Conservation (phyloP, 1,139 yeast genomes). For the Wickerhamiella pararugosa region DNA sequence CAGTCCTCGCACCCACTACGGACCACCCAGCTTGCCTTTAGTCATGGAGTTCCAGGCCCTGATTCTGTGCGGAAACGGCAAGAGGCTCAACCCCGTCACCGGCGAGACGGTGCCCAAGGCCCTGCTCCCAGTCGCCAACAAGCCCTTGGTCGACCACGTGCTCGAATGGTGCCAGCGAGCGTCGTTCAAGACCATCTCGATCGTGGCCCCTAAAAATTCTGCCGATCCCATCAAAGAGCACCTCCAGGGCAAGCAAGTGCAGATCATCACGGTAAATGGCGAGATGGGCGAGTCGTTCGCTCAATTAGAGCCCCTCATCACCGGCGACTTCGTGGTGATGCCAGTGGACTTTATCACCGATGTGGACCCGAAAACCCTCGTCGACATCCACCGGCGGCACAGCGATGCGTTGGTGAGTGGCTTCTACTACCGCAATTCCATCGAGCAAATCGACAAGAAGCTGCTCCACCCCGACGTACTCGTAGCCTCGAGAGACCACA, state of each 20-base stretch:
- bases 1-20: not conserved
- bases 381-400: slow-evolving; percentile 68
- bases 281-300: slow-evolving; percentile 32
- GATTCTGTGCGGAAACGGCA: slow-evolving; percentile 77
- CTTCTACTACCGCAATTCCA: slow-evolving; percentile 52
- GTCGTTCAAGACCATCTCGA: slow-evolving; percentile 16
- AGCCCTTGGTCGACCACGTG: slow-evolving; percentile 79
- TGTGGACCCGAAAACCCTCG: slow-evolving; percentile 74
- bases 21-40: not conserved
- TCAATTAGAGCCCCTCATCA: slow-evolving; percentile 31
- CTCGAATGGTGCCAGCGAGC: slow-evolving; percentile 90
- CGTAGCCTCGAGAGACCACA: slow-evolving; percentile 33
- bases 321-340: slow-evolving; percentile 52
- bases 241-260: not conserved
- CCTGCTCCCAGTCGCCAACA: slow-evolving; percentile 73
- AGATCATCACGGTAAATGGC: not conserved
- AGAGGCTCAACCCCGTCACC: slow-evolving; percentile 45
- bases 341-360: slow-evolving; percentile 93
- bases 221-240: slow-evolving; percentile 1
- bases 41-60: slow-evolving; percentile 85
- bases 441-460: slow-evolving; percentile 69
- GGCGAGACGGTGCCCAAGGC: slow-evolving; percentile 64
- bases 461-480: slow-evolving; percentile 47
- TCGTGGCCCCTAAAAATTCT: slow-evolving; percentile 12
- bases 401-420: slow-evolving; percentile 43